These are phyloP conservation scores for Fibroporia radiculosa DNA, from an alignment of 768 basidiomycete species.

Conservation along the genomic window DNA sequence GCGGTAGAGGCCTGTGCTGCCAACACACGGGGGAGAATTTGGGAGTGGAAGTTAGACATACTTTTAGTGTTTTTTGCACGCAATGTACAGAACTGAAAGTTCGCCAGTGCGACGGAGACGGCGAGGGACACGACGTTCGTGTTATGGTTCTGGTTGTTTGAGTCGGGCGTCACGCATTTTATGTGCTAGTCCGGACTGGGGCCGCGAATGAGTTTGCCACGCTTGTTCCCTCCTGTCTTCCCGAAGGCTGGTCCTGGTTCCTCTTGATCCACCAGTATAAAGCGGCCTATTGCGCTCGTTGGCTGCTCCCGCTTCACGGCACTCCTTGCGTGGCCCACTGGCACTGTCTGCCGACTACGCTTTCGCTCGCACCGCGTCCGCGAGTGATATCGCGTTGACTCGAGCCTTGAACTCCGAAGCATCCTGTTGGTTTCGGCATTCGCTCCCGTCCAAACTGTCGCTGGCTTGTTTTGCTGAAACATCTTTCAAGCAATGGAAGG, in stretches of 20 bases:
- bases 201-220: not conserved
- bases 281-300: not conserved
- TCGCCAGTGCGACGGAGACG: not conserved
- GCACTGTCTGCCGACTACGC: no score
- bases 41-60: not conserved
- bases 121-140: no score
- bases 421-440: no score
- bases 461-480: not conserved
- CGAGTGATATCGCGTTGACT: no score
- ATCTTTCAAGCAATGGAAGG: conserved; percentile 25
- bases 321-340: no score
- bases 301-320: no score
- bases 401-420: no score
- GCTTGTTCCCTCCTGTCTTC: not conserved
- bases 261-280: conserved; percentile 1
- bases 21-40: not conserved
- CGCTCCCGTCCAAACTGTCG: not conserved
- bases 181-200: not conserved
- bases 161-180: no score
- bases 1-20: not conserved
- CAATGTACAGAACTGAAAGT: not conserved
- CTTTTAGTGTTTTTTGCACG: not conserved
- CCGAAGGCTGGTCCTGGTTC: not conserved
- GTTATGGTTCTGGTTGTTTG: no score
- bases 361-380: no score